Percentiles rank a stretch among this genome's conserved stretches.
These are phyloP conservation scores for Triadica sebifera DNA, from an alignment of 345 rosid species.

Conservation along the genomic window DNA sequence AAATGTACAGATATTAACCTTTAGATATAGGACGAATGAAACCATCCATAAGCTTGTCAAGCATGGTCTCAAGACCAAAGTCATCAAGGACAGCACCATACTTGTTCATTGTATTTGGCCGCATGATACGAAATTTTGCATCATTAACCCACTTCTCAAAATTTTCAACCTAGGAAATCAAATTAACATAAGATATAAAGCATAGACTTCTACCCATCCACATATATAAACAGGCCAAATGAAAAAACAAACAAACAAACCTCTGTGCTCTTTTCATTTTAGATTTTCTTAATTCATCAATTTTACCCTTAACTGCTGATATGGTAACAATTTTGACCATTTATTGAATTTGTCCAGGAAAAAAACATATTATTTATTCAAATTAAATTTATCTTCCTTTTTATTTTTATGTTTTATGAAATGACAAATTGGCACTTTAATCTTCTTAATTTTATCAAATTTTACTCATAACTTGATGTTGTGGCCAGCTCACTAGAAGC, in stretches of 20 bases:
- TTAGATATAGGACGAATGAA: conserved; percentile 72
- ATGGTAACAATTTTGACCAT: not conserved
- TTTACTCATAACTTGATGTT: not conserved
- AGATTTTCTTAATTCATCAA: not conserved
- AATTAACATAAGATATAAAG: conserved; percentile 40
- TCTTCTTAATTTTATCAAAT: not conserved
- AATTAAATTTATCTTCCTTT: not conserved
- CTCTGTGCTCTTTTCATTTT: not conserved
- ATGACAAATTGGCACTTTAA: not conserved
- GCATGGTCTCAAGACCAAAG: conserved; percentile 89
- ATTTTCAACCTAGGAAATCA: conserved; percentile 71
- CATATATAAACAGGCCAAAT: no score
- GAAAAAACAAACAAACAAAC: not conserved
- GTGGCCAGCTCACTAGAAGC: not conserved
- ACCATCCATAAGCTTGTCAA: conserved; percentile 72
- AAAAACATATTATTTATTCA: not conserved
- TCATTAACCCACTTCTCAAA: conserved; percentile 83
- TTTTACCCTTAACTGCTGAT: not conserved
- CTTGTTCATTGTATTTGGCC: conserved; percentile 94
- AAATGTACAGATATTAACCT: conserved; percentile 37
- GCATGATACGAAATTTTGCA: conserved; percentile 70
- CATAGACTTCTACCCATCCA: not conserved
- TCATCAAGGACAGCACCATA: conserved; percentile 94
- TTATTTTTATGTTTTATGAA: not conserved
- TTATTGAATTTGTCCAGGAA: not conserved